Base-by-base conservation (phyloP, 345 rosid species). In the Geranium brycei region DNA sequence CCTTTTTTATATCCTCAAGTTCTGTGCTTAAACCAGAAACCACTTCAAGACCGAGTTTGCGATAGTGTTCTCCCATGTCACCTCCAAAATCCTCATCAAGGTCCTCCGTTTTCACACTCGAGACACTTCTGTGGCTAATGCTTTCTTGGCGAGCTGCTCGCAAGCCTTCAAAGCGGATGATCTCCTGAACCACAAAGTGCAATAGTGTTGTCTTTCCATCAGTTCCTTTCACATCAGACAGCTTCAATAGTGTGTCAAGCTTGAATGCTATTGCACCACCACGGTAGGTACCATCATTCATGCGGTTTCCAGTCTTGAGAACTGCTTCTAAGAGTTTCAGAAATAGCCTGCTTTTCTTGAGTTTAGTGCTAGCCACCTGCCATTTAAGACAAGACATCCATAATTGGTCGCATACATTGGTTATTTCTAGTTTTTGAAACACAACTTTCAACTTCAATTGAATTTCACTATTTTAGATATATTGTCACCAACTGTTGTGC, bases 191-290 rank as follows among this genome's bases (percentile, higher is more conserved):
- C 1, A 93, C 93, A 62, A 93, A 93, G 79, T 87, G 86, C 38
- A 93, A 97, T 67, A 90, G 51, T 19, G 91, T 85, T 4, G 91
- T 86, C 64, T 88, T 90, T 13, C 91, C 95, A 62, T 86, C 96
- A 0, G 80, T 67, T 77, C 96, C 85, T 59, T 85, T 93, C 31
- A 93, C 97, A 32, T 93, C 97, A 0, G 97, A 81, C 19, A 90
- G 89, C 68, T 93, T 93, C 64, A 78, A 73, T 13, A 93, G 84
- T 15, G 96, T 76, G 38, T 75, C 81, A 17, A 89, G 86, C 30
- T 86, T 78, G 73, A 89, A 93, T 17, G 97, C 99, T 40, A 80
- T 88, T 1, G 99, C 99, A 68, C 90, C 80, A 19, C 97, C 99
- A 74, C 99, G 67, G 11, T 88, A 70, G 17, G 97, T 93, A 57